A percentile compares a stretch with the other conserved stretches of the same genome.
Evolutionary conservation across 371 early-diverging fungal species (phyloP).

Genomic region (Nematocida ausubeli): DNA sequence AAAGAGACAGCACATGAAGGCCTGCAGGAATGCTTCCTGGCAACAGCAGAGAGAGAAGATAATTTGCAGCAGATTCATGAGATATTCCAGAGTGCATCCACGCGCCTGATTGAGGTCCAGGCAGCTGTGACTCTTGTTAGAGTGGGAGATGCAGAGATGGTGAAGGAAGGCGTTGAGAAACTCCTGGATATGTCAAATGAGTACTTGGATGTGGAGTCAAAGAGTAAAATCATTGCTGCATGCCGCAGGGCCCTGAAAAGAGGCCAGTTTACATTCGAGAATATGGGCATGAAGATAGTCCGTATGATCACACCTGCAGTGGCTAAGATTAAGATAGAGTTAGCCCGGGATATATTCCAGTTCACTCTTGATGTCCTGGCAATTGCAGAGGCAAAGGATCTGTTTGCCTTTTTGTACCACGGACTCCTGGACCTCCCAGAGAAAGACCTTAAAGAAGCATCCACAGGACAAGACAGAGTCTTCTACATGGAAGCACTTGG

Average conservation of each 20-base stretch:
- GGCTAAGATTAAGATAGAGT: conserved; percentile 22
- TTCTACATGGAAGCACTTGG: conserved; percentile 41
- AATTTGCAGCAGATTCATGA: conserved; percentile 6
- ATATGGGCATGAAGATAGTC: conserved; percentile 18
- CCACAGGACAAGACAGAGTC: background rate
- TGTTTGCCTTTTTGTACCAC: conserved; percentile 32
- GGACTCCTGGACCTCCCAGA: background rate
- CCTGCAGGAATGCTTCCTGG: conserved; percentile 41
- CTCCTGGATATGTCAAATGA: conserved; percentile 48
- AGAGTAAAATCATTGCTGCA: conserved; percentile 25
- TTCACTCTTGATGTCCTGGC: conserved; percentile 29
- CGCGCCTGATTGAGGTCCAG: conserved; percentile 25
- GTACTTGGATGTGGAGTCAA: conserved; percentile 47
- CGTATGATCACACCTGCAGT: conserved; percentile 9
- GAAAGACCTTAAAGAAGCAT: background rate
- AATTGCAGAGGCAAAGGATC: conserved; percentile 44
- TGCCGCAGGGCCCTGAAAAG: conserved; percentile 21
- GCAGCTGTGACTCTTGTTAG: conserved; percentile 34
- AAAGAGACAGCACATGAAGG: conserved; percentile 35
- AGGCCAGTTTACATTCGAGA: conserved; percentile 40
- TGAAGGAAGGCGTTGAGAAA: conserved; percentile 49
- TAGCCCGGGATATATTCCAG: conserved; percentile 15
- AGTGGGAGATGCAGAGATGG: conserved; percentile 3
- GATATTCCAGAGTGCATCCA: conserved; percentile 52
- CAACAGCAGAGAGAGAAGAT: conserved; percentile 27